Base-by-base conservation (phyloP, 345 rosid genomes). In the Dovyalis caffra region DNA sequence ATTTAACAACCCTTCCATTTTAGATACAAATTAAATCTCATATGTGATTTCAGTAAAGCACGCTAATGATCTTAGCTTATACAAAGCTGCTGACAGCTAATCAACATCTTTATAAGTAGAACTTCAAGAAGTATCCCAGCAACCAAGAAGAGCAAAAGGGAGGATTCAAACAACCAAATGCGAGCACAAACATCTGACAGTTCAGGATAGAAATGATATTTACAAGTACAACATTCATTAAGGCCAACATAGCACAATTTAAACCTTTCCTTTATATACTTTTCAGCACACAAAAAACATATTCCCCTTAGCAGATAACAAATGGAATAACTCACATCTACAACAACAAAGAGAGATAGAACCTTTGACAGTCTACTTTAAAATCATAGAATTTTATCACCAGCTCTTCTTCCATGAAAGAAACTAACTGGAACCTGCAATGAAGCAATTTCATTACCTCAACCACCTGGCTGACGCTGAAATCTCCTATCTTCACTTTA, bases 381-480 rank as follows among this genome's bases (percentile, higher is more conserved):
- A 53, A 8, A 21, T 53, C 58, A 21, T 21, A 53, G 7, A 64
- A 25, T 56, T 23, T 23, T 35, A 29, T 11, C 26, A 43, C 47
- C 10, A 43, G 25, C 20, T 34, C 32, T 32, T 9, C 32, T 35
- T 63, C 61, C 28, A 62, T 53, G 23, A 8, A 53, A 53, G 58
- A 21, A 53, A 53, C 58, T 53, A 2, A n/a, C 58, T 53, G 58
- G 58, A 53, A 53, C 58, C 26, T n/a, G 26, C 10, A 7, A 8
- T 25, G 69, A 51, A 68, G 68, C 32, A 47, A 60, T 32, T 75
- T 71, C 74, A 72, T 84, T 83, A 93, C 99, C 98, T 96, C 93
- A 84, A 93, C 89, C 63, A 89, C 97, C 80, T 96, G 99, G 85
- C 98, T 96, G 71, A 96, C 98, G 66, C 98, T 91, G 86, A 91